Percentiles rank a stretch among this genome's conserved stretches.
Conservation (phyloP, 2,329 filamentous ascomycete genomes). For the Dothideomycetes sp. region DNA sequence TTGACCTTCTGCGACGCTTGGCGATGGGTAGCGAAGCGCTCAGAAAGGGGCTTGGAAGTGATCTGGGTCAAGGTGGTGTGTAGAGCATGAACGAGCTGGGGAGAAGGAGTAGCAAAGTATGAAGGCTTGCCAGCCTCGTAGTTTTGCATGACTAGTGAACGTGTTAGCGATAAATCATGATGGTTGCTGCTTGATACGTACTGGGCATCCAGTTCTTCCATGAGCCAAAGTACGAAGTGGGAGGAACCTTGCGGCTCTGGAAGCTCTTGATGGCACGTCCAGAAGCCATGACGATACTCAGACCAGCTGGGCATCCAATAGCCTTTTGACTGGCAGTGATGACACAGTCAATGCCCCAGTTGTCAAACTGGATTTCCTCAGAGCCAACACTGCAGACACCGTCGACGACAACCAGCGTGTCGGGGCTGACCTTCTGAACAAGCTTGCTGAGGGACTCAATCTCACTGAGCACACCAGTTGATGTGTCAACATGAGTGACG, state of each 20-base stretch:
- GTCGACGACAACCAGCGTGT: constrained; percentile 86
- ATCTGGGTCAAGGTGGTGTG: constrained; percentile 85
- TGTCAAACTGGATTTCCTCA: constrained; percentile 93
- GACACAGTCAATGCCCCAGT: constrained; percentile 86
- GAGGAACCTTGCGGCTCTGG: constrained; percentile 70
- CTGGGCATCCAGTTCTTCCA: constrained; percentile 96
- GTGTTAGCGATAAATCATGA: not conserved
- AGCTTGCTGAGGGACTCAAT: constrained; percentile 74
- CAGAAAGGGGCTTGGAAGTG: constrained; percentile 65
- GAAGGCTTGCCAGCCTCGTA: constrained; percentile 97
- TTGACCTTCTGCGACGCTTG: constrained; percentile 79
- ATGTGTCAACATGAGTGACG: constrained; percentile 95
- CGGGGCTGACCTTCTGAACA: constrained; percentile 76
- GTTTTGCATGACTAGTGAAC: constrained; percentile 79
- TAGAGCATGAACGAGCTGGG: constrained; percentile 85
- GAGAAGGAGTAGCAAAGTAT: constrained; percentile 94
- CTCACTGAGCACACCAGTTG: constrained; percentile 89
- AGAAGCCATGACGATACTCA: constrained; percentile 91
- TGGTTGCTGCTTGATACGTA: constrained; percentile 45
- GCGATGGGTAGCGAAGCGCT: constrained; percentile 75
- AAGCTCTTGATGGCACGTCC: constrained; percentile 75
- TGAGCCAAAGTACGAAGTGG: constrained; percentile 85
- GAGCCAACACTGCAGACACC: constrained; percentile 95
- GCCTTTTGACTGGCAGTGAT: constrained; percentile 95
- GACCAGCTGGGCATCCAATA: constrained; percentile 86